These are phyloP conservation scores for Serpula lacrymans DNA, from an alignment of 768 basidiomycete genomes.

Conservation along the genomic window DNA sequence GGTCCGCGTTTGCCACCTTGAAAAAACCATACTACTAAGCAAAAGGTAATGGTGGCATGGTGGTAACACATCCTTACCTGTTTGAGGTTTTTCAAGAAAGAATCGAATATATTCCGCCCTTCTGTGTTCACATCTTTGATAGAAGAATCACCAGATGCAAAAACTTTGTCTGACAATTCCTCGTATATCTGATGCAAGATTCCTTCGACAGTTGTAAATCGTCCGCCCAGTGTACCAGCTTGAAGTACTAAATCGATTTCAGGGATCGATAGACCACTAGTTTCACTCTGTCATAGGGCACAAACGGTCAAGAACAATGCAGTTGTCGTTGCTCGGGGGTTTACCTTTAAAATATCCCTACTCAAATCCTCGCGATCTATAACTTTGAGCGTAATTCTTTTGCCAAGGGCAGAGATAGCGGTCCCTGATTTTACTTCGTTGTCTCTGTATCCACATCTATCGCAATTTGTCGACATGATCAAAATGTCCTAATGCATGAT, in stretches of 20 bases:
- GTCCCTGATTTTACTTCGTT: conserved; percentile 96
- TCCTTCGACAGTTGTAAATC: conserved; percentile 97
- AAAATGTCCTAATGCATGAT: conserved; percentile 68
- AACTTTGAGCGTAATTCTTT: conserved; percentile 83
- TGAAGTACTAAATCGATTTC: conserved; percentile 93
- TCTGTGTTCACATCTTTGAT: conserved; percentile 30
- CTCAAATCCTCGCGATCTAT: conserved; percentile 90
- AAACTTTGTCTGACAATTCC: conserved; percentile 86
- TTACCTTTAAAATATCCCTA: conserved; percentile 90
- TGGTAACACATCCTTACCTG: conserved; percentile 49
- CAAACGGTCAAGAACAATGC: background rate
- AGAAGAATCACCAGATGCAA: conserved; percentile 66
- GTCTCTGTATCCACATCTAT: conserved; percentile 91
- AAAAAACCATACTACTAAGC: conserved; percentile 1
- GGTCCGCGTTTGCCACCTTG: conserved; percentile 74
- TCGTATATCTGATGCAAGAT: conserved; percentile 93
- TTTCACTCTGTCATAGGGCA: conserved; percentile 70
- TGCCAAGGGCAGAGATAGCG: conserved; percentile 86
- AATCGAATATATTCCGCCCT: conserved; percentile 60
- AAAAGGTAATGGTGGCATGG: no score
- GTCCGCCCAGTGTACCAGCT: conserved; percentile 91
- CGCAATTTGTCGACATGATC: conserved; percentile 99
- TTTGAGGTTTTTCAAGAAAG: conserved; percentile 76
- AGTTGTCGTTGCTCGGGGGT: no score
- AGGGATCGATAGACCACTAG: conserved; percentile 83